Base-by-base conservation (phyloP, 1,139 yeast genomes). In the Geotrichum cucujoidarum region DNA sequence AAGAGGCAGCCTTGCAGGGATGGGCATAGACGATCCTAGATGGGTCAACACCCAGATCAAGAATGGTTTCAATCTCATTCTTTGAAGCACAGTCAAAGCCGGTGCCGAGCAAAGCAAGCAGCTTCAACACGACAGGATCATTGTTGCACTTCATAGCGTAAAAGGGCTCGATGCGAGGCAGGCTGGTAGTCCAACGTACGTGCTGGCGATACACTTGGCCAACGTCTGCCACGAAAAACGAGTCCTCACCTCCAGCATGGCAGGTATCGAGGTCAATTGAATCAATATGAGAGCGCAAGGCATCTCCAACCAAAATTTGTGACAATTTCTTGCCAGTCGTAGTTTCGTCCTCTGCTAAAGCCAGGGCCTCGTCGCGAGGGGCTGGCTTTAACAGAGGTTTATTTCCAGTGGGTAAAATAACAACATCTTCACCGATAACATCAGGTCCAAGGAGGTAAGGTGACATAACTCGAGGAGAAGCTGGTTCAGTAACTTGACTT, bases 81-180 rank as follows among this genome's bases (percentile, higher is more conserved):
- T 84, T 81, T 30, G 96, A 87, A 13, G 97, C 97, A 70, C 98
- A 92, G 66, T 92, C 98, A 64, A 92, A 92, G 53, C 85, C 85
- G 49, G 81, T 76, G 14, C 92, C 95, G 55, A 81, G 65, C 1
- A 68, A 55, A 14, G 78, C 80, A 56, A 92, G 72, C 39, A 75
- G 65, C 49, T 70, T 65, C 54, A 92, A 66, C 16, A 92, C 80
- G 51, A 71, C 70, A 6, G 70, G 57, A 63, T 88, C 81, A 43
- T 90, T 86, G 71, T 92, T 92, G 71, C 97, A 92, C 69, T 92
- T 92, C 58, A 92, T 94, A 22, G 98, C 97, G 67, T 89, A 92
- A 65, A 75, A 81, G 29, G 97, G 96, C 49, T 77, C 77, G 40
- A 92, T 81, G 48, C 81, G 73, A 16, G 97, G 95, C 61, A 92